Evolutionary conservation across 768 basidiomycete species (phyloP), one percentile per base, ranked within the genome.

Genomic region (Cystofilobasidium macerans): DNA sequence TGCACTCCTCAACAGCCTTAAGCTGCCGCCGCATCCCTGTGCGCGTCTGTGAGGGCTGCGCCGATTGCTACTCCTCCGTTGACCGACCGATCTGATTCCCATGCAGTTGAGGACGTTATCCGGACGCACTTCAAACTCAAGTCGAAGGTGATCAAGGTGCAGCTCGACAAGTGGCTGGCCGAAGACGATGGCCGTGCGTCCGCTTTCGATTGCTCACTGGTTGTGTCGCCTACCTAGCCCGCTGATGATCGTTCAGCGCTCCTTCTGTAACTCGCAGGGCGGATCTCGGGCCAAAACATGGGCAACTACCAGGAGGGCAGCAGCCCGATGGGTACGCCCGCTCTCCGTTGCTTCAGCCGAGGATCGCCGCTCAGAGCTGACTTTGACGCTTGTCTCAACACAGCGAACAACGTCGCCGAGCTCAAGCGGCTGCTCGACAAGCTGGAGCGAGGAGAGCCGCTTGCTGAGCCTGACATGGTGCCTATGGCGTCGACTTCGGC

Each of bases 41-140:
- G 22, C 42, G 42, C 28, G 45, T 51, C 57, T 22, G 32, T 57
- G 24, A n/a, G n/a, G n/a, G n/a, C n/a, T n/a, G n/a, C n/a, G n/a
- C n/a, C n/a, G n/a, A n/a, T 26, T 9, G n/a, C 38, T 42, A 32
- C 6, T 3, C 32, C 33, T 54, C 51, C n/a, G 13, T 20, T 47
- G 20, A 5, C 11, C 11, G 47, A 53, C 48, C 36, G 26, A 38
- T 48, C 2, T 5, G 9, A 16, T 7, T 20, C n/a, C 56, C 33
- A 1, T 8, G 14, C 88, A 61, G 95, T 91, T 72, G 84, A 78
- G 35, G 88, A 91, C 66, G 82, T 94, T 64, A 86, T 97, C 72
- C 85, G 82, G 38, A 93, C 90, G 0, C 93, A 97, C 76, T 97
- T 90, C 79, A 82, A 87, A 22, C 77, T 95, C 65, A 97, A 97